These are phyloP conservation scores for Kwoniella sp. DNA, from an alignment of 768 basidiomycete genomes.

Conservation along the genomic window DNA sequence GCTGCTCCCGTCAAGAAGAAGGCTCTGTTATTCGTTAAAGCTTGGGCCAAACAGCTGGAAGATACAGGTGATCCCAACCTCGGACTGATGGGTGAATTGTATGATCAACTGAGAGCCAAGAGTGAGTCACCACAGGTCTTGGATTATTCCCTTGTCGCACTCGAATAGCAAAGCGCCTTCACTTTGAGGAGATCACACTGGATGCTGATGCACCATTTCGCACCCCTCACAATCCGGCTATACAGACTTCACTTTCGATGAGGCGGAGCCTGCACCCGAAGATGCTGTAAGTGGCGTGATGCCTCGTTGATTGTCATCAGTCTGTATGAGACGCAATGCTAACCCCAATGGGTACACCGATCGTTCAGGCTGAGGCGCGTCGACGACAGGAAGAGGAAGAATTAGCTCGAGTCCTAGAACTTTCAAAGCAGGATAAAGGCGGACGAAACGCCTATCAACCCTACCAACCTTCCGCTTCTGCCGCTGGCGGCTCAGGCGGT, in stretches of 20 bases:
- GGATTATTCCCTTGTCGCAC: no score
- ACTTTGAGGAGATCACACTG: no score
- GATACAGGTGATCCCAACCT: constrained; percentile 67
- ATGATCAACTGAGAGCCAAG: constrained; percentile 76
- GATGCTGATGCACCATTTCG: constrained; percentile 1
- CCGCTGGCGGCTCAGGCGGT: constrained; percentile 16
- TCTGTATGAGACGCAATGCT: background rate
- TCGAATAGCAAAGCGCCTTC: background rate
- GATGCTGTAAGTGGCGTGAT: constrained; percentile 26
- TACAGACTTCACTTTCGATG: constrained; percentile 41
- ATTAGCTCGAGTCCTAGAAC: constrained; percentile 84
- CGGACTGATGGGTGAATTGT: constrained; percentile 88
- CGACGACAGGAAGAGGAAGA: constrained; percentile 90
- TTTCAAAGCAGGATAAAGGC: constrained; percentile 89
- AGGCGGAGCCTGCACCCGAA: constrained; percentile 42
- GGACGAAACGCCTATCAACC: constrained; percentile 60
- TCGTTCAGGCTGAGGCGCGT: constrained; percentile 68
- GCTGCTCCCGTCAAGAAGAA: constrained; percentile 86
- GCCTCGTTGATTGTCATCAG: no score
- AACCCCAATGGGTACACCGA: constrained; percentile 1
- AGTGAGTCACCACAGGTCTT: constrained; percentile 61
- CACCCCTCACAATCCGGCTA: no score
- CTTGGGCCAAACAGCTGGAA: constrained; percentile 84
- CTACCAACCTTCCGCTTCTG: constrained; percentile 22
- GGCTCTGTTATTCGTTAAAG: constrained; percentile 69